Percentiles rank a stretch among this genome's conserved stretches.
These are phyloP conservation scores for Schizochytrium sp. DNA, from an alignment of 108 stramenopile genomes.

Conservation along the genomic window DNA sequence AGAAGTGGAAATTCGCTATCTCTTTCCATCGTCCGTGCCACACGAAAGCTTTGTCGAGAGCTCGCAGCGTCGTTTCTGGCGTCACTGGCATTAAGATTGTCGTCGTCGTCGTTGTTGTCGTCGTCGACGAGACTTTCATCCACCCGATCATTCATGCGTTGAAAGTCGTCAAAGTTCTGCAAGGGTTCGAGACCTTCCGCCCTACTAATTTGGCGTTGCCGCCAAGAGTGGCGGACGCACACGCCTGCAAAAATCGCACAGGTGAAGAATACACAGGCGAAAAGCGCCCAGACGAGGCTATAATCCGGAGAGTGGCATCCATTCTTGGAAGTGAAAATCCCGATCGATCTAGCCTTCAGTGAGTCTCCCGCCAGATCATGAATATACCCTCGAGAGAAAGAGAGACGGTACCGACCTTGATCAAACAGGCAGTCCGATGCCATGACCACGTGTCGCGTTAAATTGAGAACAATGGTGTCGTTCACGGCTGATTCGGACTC, in stretches of 20 bases:
- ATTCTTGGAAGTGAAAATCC: neutral
- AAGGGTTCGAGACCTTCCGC: neutral
- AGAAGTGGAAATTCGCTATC: too few species aligned
- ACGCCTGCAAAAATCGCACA: neutral
- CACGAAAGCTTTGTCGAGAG: too few species aligned
- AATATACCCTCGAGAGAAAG: neutral
- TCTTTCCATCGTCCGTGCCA: too few species aligned
- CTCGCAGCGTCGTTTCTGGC: too few species aligned
- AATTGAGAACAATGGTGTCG: neutral
- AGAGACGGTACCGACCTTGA: neutral
- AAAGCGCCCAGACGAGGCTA: neutral
- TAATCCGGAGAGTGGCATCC: neutral
- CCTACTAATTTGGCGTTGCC: neutral
- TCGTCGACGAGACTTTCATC: neutral
- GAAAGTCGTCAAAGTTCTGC: neutral
- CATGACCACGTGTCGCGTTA: neutral
- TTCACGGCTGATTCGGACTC: neutral
- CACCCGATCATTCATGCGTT: neutral
- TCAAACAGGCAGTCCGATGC: neutral
- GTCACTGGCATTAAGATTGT: too few species aligned
- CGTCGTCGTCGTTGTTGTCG: too few species aligned
- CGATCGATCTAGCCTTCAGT: neutral
- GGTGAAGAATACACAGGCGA: neutral
- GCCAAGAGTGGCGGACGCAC: neutral
- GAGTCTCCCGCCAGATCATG: neutral